phyloP scores from a whole-genome alignment of 2,329 filamentous ascomycete species.

The Pseudophaeomoniella oleicola region DNA sequence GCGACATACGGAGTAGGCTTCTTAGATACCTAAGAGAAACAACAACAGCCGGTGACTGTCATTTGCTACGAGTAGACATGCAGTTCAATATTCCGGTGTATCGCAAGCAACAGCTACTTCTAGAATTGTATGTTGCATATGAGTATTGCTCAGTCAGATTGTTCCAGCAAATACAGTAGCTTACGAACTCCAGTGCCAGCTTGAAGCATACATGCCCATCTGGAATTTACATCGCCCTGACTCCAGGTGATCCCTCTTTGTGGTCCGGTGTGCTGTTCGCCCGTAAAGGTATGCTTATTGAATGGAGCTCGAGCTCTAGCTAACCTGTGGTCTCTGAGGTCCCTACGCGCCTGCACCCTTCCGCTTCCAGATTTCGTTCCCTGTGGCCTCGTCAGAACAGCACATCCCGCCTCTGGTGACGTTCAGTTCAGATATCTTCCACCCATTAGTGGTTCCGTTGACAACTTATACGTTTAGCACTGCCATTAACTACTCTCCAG shows the following conservation, averaged over 20 bases:
- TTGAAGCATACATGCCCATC: conserved; percentile 71
- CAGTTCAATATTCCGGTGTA: conserved; percentile 32
- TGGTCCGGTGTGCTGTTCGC: conserved; percentile 93
- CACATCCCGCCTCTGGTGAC: conserved; percentile 67
- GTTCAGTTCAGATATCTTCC: conserved; percentile 87
- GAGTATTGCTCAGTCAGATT: conserved; percentile 4
- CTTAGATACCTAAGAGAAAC: too few species aligned
- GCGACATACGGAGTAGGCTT: too few species aligned
- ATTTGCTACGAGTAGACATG: too few species aligned
- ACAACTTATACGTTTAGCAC: conserved; percentile 93
- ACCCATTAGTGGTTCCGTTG: conserved; percentile 79
- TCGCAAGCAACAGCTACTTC: conserved; percentile 60
- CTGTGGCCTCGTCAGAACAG: conserved; percentile 56
- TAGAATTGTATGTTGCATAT: conserved; percentile 64
- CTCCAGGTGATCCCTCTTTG: conserved; percentile 62
- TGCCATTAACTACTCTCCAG: conserved; percentile 6
- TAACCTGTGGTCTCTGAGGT: conserved; percentile 35
- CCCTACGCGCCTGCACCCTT: conserved; percentile 80
- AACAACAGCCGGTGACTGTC: too few species aligned
- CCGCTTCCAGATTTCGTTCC: conserved; percentile 81
- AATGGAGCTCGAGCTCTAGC: conserved; percentile 3
- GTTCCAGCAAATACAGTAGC: conserved; percentile 3
- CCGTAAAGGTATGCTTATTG: conserved; percentile 53
- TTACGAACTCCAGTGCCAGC: conserved; percentile 45
- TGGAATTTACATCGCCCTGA: conserved; percentile 74